These are phyloP conservation scores for Trichoderma oligosporum DNA, from an alignment of 2,329 filamentous ascomycete genomes.

Conservation along the genomic window DNA sequence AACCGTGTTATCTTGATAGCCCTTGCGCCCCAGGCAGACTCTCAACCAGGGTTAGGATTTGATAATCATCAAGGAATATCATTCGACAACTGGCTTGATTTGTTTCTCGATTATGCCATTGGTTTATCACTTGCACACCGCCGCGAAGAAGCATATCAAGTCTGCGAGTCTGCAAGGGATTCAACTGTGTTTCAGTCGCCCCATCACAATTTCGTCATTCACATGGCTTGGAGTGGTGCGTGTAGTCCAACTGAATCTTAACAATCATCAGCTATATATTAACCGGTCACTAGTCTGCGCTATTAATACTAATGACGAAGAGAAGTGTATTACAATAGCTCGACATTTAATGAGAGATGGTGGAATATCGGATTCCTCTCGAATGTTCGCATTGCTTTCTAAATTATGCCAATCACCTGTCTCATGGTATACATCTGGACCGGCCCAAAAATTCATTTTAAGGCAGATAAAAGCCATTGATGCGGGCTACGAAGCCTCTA, in stretches of 20 bases:
- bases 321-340: conserved; percentile 66
- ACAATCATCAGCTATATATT: background rate
- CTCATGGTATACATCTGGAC: conserved; percentile 73
- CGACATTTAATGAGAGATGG: conserved; percentile 83
- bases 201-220: conserved; percentile 65
- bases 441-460: conserved; percentile 85
- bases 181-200: conserved; percentile 79
- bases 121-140: conserved; percentile 66
- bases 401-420: conserved; percentile 69
- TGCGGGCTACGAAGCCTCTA: conserved; percentile 48
- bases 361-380: conserved; percentile 77
- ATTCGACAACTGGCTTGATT: conserved; percentile 81
- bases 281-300: conserved; percentile 65
- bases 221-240: conserved; percentile 72
- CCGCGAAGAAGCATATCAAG: conserved; percentile 69
- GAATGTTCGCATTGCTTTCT: conserved; percentile 76
- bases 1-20: conserved; percentile 24
- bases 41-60: conserved; percentile 22
- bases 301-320: conserved; percentile 74
- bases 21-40: conserved; percentile 32
- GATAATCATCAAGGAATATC: conserved; percentile 68
- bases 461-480: conserved; percentile 91
- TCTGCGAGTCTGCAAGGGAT: conserved; percentile 72
- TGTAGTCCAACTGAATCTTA: background rate
- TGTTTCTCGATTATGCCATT: conserved; percentile 85